phyloP scores from a whole-genome alignment of 192 early-diverging fungal genomes.

The Podila epigama region DNA sequence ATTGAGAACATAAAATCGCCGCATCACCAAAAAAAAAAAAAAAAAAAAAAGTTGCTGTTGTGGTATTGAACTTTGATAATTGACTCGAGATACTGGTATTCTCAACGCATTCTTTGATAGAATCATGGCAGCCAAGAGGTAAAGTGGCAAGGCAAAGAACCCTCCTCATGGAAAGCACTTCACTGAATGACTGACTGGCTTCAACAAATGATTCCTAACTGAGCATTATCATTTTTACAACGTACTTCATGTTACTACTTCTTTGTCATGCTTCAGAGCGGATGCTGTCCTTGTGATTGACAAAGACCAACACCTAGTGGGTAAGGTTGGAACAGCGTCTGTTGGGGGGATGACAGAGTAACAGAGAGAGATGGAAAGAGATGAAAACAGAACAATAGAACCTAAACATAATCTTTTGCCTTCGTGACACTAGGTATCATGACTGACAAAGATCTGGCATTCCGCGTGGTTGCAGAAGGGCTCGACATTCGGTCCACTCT shows the following conservation, averaged over 20 bases:
- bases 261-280: too few species aligned
- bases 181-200: not conserved
- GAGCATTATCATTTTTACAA: not conserved
- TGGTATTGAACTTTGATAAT: not conserved
- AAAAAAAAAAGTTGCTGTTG: not conserved
- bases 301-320: constrained; percentile 55
- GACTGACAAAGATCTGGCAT: constrained; percentile 91
- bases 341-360: not conserved
- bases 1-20: not conserved
- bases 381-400: constrained; percentile 10
- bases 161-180: not conserved
- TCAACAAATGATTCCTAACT: not conserved
- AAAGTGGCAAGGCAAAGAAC: constrained; percentile 50
- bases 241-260: too few species aligned
- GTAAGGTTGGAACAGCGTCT: constrained; percentile 13
- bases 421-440: constrained; percentile 77
- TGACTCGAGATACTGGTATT: not conserved
- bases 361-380: not conserved
- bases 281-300: constrained; percentile 45
- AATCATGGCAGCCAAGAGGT: constrained; percentile 21
- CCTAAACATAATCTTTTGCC: constrained; percentile 69
- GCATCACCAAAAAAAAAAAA: too few species aligned
- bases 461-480: constrained; percentile 82
- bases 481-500: constrained; percentile 63
- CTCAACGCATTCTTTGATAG: not conserved